Evolutionary conservation across 2,329 filamentous ascomycete genomes (phyloP), one percentile per base, ranked within the genome.

Genomic region (Fusarium sp.): DNA sequence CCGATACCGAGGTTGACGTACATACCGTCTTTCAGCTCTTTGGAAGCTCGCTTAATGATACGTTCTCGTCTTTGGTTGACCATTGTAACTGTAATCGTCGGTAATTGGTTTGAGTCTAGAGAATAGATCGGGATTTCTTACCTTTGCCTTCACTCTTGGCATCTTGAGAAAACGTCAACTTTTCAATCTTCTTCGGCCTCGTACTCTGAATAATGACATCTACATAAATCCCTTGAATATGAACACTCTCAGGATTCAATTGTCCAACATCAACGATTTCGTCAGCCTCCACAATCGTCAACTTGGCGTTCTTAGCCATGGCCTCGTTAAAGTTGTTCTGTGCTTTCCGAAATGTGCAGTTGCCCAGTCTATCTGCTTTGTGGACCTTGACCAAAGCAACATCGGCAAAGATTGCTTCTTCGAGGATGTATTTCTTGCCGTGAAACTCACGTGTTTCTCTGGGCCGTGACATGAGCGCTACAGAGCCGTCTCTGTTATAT

Each of bases 21-120:
- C 93, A 96, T 96, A 83, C 94, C 94, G 81, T 96, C 95, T 87
- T 95, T 93, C 84, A 97, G 94, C 83, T 96, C 94, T 85, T 94
- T 94, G 41, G 94, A 93, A 1, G 94, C 94, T 66, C 94, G 88
- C 69, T 89, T 89, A 45, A 96, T 94, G 80, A 97, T 97, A 62
- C 92, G 32, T 18, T 59, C 42, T 0, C 54, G 39, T 13, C 8
- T 57, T 14, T 26, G 28, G 6, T 32, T 26, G 4, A 30, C 28
- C 4, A 0, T 20, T 15, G 39, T 34, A 4, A 30, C 39, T 32
- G 8, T 2, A 1, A 26, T 18, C 22, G 1, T 41, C 20, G 30
- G 10, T 9, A 54, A 17, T 9, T 11, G 12, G 4, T 3, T 6
- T 15, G 0, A 38, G 22, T 8, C 2, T 28, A 22, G 5, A 11